A percentile compares a stretch with the other conserved stretches of the same genome.
Evolutionary conservation across 495 filamentous ascomycete genomes (phyloP).

Genomic region (Hapsidospora chrysogenum): DNA sequence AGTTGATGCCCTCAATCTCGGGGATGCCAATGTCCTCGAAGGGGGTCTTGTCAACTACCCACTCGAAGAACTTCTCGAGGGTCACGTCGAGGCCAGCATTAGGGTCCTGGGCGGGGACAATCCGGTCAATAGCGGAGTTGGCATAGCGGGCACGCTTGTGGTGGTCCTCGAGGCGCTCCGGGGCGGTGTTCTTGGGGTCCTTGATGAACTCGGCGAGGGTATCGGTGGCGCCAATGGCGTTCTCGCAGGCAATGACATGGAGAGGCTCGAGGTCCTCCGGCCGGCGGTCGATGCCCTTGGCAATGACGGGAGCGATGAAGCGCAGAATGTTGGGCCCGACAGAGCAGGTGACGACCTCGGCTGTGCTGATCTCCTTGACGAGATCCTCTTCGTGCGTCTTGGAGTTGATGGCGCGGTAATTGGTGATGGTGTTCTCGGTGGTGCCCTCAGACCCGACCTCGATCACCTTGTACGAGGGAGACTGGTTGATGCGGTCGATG

Average conservation of each 20-base stretch:
- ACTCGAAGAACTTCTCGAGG: slow-evolving; percentile 97
- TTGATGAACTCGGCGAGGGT: slow-evolving; percentile 68
- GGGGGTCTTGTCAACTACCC: slow-evolving; percentile 79
- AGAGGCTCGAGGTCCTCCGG: slow-evolving; percentile 48
- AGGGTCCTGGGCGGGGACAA: slow-evolving; percentile 75
- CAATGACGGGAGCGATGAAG: slow-evolving; percentile 87
- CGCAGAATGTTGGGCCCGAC: slow-evolving; percentile 92
- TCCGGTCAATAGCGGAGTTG: slow-evolving; percentile 95
- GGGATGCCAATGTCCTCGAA: slow-evolving; percentile 42
- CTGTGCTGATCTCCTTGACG: slow-evolving; percentile 67
- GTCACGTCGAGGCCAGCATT: slow-evolving; percentile 73
- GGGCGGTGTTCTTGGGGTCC: slow-evolving; percentile 43
- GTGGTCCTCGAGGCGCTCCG: slow-evolving; percentile 40
- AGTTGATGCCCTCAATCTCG: slow-evolving; percentile 72
- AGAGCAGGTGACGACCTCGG: slow-evolving; percentile 86
- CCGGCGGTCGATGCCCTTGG: slow-evolving; percentile 72
- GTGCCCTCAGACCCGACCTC: slow-evolving; percentile 83
- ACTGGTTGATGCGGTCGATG: slow-evolving; percentile 58
- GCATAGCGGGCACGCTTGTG: slow-evolving; percentile 62
- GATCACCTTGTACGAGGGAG: slow-evolving; percentile 70
- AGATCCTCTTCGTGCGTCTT: slow-evolving; percentile 65
- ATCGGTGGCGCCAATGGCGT: slow-evolving; percentile 84
- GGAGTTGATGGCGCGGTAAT: slow-evolving; percentile 92
- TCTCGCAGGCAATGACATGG: slow-evolving; percentile 94
- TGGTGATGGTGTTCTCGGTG: slow-evolving; percentile 64